A percentile compares a stretch with the other conserved stretches of the same genome.
Evolutionary conservation across 2,329 filamentous ascomycete genomes (phyloP).

Genomic region (Apiospora malaysiana): DNA sequence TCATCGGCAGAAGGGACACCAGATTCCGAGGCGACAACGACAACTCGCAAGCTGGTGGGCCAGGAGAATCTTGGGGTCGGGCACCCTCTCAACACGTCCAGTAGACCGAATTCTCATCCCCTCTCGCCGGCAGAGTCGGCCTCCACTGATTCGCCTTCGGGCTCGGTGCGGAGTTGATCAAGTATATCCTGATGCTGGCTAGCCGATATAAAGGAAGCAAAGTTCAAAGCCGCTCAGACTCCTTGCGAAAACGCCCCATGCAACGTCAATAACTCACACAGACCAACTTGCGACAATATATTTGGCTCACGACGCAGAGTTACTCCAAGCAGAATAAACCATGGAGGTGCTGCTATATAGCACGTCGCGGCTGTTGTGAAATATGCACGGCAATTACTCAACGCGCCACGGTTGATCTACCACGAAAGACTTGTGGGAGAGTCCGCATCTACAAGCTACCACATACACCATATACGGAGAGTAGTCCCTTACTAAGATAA

Average conservation of each 20-base stretch:
- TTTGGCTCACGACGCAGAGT: background rate
- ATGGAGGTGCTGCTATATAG: background rate
- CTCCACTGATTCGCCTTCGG: background rate
- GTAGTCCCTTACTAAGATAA: too few relatives aligned
- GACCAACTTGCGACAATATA: too few relatives aligned
- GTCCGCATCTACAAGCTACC: background rate
- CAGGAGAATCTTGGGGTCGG: slow-evolving; percentile 5
- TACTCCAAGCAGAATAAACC: background rate
- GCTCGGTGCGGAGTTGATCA: background rate
- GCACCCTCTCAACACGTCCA: background rate
- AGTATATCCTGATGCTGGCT: too few relatives aligned
- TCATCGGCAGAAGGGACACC: background rate
- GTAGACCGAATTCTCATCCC: background rate
- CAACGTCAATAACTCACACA: background rate
- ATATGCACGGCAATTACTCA: background rate
- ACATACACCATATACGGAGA: background rate
- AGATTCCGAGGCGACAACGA: background rate
- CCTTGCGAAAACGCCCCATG: background rate
- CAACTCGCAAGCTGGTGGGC: background rate
- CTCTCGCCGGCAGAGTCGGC: background rate
- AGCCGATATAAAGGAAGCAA: background rate
- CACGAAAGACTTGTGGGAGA: too few relatives aligned
- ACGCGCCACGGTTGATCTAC: background rate
- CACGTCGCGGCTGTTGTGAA: background rate
- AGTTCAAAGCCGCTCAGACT: background rate